Evolutionary conservation across 495 filamentous ascomycete species (phyloP), one percentile per base, ranked within the genome.

Genomic region (Penicillium turbatum): DNA sequence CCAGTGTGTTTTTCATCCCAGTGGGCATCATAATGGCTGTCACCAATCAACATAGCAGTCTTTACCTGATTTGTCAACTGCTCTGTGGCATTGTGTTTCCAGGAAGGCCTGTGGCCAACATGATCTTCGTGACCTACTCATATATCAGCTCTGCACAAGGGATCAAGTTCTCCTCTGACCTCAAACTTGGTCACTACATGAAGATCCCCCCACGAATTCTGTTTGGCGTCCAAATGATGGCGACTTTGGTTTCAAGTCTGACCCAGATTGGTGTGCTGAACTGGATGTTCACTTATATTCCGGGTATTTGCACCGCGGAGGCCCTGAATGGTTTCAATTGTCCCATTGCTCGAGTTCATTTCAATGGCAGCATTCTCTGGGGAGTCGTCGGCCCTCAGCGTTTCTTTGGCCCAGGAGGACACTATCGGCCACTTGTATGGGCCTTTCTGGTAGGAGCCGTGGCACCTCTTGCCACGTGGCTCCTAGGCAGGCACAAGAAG

Each of bases 1-100:
- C 86, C 50, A 78, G 81, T 16, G 61, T 89, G 13, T 80, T 92
- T 39, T 90, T 91, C 68, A 87, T 92, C 44, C 89, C 89, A 16
- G 88, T 89, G 56, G 89, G 89, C 54, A 93, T 92, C 54, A 85
- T 92, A 45, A 90, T 89, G 85, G 89, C 88, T 10, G 87, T 92
- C 54, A 91, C 89, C 27, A 92, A 92, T 61, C 88, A 89, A 53
- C 86, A 90, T 60, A 86, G 79, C 61, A 85, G 80, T 62, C 84
- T 90, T 59, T 91, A 88, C 63, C 75, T 91, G 10, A 84, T 90
- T 53, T 69, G 88, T 66, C 88, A 92, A 66, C 78, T 92, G 26
- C 82, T 92, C 54, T 88, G 86, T 37, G 89, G 89, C 42, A 79
- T 76, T 37, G 68, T 87, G 19, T 92, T 92, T 61, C 88, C 89